Evolutionary conservation across 164 flowering plant species (phyloP).

Genomic region (Annona cherimola): DNA sequence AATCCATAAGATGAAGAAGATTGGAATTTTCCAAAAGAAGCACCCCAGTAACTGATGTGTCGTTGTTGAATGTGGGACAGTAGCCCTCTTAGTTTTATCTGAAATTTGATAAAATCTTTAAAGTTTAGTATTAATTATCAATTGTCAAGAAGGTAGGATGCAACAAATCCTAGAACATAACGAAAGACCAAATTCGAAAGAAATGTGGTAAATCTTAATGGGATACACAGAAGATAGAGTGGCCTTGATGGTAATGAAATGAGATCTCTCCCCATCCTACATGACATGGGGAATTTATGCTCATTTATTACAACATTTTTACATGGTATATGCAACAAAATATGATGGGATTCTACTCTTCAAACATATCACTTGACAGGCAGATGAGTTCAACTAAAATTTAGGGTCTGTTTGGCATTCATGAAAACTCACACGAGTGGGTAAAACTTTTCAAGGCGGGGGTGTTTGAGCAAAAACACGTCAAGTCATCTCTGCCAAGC

Average conservation of each 20-base stretch:
- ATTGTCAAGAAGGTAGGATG: background rate
- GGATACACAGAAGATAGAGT: background rate
- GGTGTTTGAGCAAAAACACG: no score
- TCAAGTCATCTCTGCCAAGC: no score
- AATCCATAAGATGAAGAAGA: conserved; percentile 55
- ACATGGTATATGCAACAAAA: background rate
- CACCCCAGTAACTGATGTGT: conserved; percentile 82
- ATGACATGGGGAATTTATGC: no score
- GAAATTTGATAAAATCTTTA: conserved; percentile 17
- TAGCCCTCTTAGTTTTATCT: conserved; percentile 88
- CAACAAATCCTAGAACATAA: background rate
- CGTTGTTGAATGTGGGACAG: conserved; percentile 82
- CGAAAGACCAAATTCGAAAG: background rate
- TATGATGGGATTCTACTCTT: background rate
- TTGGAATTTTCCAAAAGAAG: conserved; percentile 57
- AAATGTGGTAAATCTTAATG: background rate
- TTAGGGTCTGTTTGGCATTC: no score
- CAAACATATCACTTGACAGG: background rate
- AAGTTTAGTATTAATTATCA: background rate
- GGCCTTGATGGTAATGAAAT: background rate
- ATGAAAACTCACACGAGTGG: no score
- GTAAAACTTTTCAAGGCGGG: no score
- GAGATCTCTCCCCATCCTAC: background rate
- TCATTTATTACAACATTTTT: no score
- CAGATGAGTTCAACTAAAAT: background rate